phyloP scores from a whole-genome alignment of 2,329 filamentous ascomycete species.

The Pseudogymnoascus sp. region DNA sequence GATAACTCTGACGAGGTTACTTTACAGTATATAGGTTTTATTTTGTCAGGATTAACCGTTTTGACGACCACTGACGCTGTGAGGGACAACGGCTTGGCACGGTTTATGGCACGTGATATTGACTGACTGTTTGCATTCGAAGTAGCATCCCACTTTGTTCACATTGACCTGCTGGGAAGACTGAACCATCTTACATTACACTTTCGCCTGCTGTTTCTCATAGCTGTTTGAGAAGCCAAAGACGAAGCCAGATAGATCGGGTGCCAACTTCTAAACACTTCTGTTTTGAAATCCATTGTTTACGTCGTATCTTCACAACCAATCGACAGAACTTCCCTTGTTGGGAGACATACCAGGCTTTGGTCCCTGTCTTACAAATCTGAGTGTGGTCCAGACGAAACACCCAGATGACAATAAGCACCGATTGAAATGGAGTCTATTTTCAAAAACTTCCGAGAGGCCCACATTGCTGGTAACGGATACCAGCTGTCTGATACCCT shows the following conservation, averaged over 20 bases:
- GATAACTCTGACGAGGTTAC: neutral
- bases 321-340: neutral
- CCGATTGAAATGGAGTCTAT: constrained; percentile 59
- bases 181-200: neutral
- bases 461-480: constrained; percentile 60
- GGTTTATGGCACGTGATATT: neutral
- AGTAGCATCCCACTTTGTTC: neutral
- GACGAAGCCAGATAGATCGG: neutral
- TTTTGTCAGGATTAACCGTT: neutral
- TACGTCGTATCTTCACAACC: neutral
- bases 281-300: neutral
- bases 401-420: neutral
- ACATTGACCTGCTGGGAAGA: neutral
- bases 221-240: neutral
- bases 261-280: neutral
- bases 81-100: neutral
- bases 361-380: neutral
- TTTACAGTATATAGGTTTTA: neutral
- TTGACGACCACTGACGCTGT: neutral
- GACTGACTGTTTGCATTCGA: neutral
- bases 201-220: neutral
- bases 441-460: constrained; percentile 66
- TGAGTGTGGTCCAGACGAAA: neutral
- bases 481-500: constrained; percentile 69
- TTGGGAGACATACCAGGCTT: neutral